These are phyloP conservation scores for Gymnopus androsaceus DNA, from an alignment of 1,284 basidiomycete species.

Conservation along the genomic window DNA sequence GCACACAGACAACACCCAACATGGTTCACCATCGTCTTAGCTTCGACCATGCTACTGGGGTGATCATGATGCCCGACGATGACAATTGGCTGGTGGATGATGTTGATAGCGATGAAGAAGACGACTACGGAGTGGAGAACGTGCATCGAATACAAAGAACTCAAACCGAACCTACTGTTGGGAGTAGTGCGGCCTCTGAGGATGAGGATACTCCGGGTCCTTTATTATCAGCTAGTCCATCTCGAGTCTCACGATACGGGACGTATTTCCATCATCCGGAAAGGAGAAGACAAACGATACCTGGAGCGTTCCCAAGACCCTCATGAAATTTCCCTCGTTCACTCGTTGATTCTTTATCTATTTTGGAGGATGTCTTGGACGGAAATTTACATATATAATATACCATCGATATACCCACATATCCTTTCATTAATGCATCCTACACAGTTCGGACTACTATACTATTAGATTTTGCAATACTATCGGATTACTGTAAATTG, in stretches of 20 bases:
- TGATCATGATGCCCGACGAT: constrained; percentile 81
- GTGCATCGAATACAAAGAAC: constrained; percentile 1
- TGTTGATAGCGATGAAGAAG: constrained; percentile 37
- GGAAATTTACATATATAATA: no score
- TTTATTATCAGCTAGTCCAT: constrained; percentile 27
- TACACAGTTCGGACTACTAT: no score
- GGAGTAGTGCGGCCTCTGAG: constrained; percentile 1
- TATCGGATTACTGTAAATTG: no score
- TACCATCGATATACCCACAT: no score
- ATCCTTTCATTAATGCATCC: no score
- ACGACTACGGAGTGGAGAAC: constrained; percentile 26
- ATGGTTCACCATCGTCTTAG: constrained; percentile 62
- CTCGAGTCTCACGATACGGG: constrained; percentile 51
- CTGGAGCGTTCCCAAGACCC: constrained; percentile 49
- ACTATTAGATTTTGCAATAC: no score
- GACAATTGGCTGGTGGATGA: constrained; percentile 65
- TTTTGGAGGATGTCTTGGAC: no score
- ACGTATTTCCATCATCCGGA: constrained; percentile 80
- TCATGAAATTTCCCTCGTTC: background rate
- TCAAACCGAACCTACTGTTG: constrained; percentile 3
- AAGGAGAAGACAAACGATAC: constrained; percentile 54
- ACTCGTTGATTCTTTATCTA: no score
- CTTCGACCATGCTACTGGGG: constrained; percentile 78
- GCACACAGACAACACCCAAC: constrained; percentile 18
- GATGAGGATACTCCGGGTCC: constrained; percentile 14